Percentiles rank a stretch among this genome's conserved stretches.
phyloP scores from a whole-genome alignment of 257 asterid genomes.

The Handroanthus guayacan region DNA sequence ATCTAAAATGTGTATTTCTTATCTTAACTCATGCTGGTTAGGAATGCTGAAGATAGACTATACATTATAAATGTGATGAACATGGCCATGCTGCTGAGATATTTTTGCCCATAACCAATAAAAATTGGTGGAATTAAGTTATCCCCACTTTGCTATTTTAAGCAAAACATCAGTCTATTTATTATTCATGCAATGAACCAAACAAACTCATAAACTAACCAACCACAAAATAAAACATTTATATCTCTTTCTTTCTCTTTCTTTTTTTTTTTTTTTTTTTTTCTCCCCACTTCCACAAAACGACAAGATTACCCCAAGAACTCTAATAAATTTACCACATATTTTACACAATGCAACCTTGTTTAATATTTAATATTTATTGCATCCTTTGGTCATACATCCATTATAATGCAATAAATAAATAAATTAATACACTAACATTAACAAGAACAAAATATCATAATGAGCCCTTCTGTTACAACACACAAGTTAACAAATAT shows the following conservation, averaged over 20 bases:
- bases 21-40: neutral
- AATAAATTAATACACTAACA: slow-evolving; percentile 13
- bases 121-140: slow-evolving; percentile 18
- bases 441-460: neutral
- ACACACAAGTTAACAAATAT: neutral
- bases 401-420: slow-evolving; percentile 31
- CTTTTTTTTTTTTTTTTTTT: too few species aligned
- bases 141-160: slow-evolving; percentile 39
- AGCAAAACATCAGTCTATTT: slow-evolving; percentile 40
- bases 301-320: too few species aligned
- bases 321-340: too few species aligned
- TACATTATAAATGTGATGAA: slow-evolving; percentile 23
- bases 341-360: neutral
- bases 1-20: neutral
- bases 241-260: neutral
- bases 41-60: too few species aligned
- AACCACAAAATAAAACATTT: slow-evolving; percentile 17
- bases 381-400: slow-evolving; percentile 25
- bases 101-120: slow-evolving; percentile 30
- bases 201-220: slow-evolving; percentile 25
- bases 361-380: neutral
- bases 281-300: too few species aligned
- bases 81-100: slow-evolving; percentile 30
- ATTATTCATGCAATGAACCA: slow-evolving; percentile 17
- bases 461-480: slow-evolving; percentile 10